These are phyloP conservation scores for Pseudognaphalium luteoalbum DNA, from an alignment of 129 eudicot genomes.

Conservation along the genomic window DNA sequence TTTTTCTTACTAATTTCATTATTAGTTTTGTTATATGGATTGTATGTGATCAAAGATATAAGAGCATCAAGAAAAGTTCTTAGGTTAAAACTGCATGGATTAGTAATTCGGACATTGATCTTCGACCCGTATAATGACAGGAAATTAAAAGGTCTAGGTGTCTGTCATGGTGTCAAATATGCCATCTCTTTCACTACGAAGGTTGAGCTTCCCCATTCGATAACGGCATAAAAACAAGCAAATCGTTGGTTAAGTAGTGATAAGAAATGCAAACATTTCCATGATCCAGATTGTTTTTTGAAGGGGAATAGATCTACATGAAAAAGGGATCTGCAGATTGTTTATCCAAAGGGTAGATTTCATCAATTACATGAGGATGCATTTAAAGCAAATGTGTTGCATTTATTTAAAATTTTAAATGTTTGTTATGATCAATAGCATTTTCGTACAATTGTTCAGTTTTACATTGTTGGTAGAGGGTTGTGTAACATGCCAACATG, in stretches of 20 bases:
- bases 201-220: not conserved
- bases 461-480: too few relatives aligned
- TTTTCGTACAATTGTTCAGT: not conserved
- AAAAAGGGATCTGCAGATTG: not conserved
- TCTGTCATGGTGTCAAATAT: not conserved
- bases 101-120: not conserved
- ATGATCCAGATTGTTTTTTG: too few relatives aligned
- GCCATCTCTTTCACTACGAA: not conserved
- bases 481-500: too few relatives aligned
- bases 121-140: not conserved
- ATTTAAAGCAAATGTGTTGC: not conserved
- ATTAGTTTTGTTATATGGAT: slow-evolving; percentile 3
- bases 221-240: not conserved
- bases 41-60: slow-evolving; percentile 8
- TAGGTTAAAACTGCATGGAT: not conserved
- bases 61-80: not conserved
- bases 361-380: not conserved
- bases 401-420: not conserved
- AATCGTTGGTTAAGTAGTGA: not conserved
- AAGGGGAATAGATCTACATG: too few relatives aligned
- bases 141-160: not conserved
- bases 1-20: not conserved
- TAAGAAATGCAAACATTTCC: too few relatives aligned
- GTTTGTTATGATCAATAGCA: not conserved
- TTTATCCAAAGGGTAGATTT: not conserved